Base-by-base conservation (phyloP, 1,284 basidiomycete species). In the Stygiomarasmius scandens region DNA sequence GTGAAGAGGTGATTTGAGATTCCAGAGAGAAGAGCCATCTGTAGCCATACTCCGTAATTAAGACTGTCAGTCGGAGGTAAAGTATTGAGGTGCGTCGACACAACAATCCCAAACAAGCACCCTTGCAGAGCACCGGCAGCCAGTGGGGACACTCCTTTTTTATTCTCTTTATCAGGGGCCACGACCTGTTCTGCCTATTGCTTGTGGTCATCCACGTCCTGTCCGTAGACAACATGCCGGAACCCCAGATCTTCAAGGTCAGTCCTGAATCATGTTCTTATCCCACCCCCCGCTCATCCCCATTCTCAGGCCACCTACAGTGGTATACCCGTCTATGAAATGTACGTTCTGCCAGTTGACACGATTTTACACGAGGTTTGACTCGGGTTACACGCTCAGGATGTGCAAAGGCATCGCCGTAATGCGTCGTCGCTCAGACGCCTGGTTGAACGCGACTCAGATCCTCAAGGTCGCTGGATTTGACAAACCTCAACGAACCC, bases 391-490 rank as follows among this genome's bases (percentile, higher is more conserved):
- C 74, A 69, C 72, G 71, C 67, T 60, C 64, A 93, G 91, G 91
- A 92, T 96, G 85, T 95, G 91, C 77, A 95, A 95, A 72, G 89
- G 89, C 58, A 91, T 98, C 67, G 96, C 97, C 53, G 95, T 99
- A 63, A 99, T 99, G 97, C 87, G 96, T 54, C 84, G 97, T 64
- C 88, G 96, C 66, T 84, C 92, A 44, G 97, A 99, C 76, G 92
- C 90, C 49, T 99, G 97, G 93, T 81, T 98, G 58, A 99, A 99
- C 81, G 97, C 97, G 71, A 99, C 97, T 1, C 97, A 99, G 75
- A 98, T 99, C 61, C 86, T 99, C 70, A 99, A 99, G 74, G 96
- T 99, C 64, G 97, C 96, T 32, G 97, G 96, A 10, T 98, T 99
- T 66, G 97, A 99, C 78, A 99, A 99, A 73, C 97, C 97, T 0